phyloP scores from a whole-genome alignment of 768 basidiomycete species.

The Porpolomopsis calyptriformis region DNA sequence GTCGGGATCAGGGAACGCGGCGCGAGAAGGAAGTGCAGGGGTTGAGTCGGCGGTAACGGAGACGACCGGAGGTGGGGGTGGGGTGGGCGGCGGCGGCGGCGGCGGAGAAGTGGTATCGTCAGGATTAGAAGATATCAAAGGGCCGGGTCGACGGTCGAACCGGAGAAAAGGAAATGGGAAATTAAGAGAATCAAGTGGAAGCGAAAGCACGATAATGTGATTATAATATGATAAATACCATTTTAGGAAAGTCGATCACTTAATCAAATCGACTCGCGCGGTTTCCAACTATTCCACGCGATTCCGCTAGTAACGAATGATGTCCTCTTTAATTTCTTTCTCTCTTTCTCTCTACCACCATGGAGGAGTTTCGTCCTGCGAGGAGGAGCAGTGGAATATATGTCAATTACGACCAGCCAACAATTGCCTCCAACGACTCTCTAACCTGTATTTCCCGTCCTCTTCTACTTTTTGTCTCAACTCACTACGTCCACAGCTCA shows the following conservation, averaged over 20 bases:
- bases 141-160: conserved; percentile 36
- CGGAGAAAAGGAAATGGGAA: conserved; percentile 31
- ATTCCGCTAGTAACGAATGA: background rate
- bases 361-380: conserved; percentile 17
- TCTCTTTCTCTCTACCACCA: background rate
- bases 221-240: background rate
- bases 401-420: background rate
- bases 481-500: conserved; percentile 18
- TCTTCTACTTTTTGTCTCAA: conserved; percentile 1
- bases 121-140: conserved; percentile 11
- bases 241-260: background rate
- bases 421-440: conserved; percentile 19
- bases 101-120: conserved; percentile 9
- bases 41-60: background rate
- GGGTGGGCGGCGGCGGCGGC: background rate
- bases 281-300: background rate
- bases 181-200: conserved; percentile 42
- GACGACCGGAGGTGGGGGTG: background rate
- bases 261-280: background rate
- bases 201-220: conserved; percentile 23
- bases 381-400: conserved; percentile 4
- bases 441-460: conserved; percentile 22
- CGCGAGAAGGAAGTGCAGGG: background rate
- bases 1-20: conserved; percentile 10
- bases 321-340: background rate